Percentiles rank a stretch among this genome's conserved stretches.
phyloP scores from a whole-genome alignment of 2,329 filamentous ascomycete genomes.

The Aulographum hederae region DNA sequence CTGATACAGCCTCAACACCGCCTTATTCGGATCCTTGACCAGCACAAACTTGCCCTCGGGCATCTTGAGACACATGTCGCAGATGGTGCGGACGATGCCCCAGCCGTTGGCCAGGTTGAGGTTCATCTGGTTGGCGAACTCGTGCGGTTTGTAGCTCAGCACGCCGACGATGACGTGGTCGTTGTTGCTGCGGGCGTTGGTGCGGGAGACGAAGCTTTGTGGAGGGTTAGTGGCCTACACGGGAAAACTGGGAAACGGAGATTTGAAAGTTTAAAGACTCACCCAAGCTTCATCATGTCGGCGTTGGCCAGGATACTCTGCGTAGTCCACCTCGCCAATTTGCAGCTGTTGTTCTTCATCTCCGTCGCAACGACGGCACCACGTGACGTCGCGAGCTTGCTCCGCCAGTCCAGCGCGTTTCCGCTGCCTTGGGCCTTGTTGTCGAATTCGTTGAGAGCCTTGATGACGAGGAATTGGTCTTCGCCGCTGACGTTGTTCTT shows the following conservation, averaged over 20 bases:
- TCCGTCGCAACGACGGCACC: constrained; percentile 96
- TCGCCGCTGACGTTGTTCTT: constrained; percentile 89
- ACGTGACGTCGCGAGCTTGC: constrained; percentile 82
- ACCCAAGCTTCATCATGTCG: constrained; percentile 98
- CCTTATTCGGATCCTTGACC: constrained; percentile 89
- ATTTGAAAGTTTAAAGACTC: constrained; percentile 19
- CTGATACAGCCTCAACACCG: constrained; percentile 80
- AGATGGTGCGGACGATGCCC: constrained; percentile 96
- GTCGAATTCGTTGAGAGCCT: constrained; percentile 98
- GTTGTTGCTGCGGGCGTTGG: constrained; percentile 80
- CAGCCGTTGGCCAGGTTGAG: constrained; percentile 91
- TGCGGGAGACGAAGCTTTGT: constrained; percentile 75
- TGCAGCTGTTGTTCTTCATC: constrained; percentile 99
- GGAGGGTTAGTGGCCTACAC: constrained; percentile 11
- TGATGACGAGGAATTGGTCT: constrained; percentile 79
- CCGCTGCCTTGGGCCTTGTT: constrained; percentile 92
- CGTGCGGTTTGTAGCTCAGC: constrained; percentile 90
- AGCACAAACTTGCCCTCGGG: constrained; percentile 66
- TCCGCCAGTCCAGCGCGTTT: constrained; percentile 90
- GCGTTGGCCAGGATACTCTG: constrained; percentile 93
- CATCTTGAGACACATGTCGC: constrained; percentile 74
- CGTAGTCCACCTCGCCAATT: constrained; percentile 92
- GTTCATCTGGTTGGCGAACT: constrained; percentile 97
- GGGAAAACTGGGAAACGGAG: constrained; percentile 6
- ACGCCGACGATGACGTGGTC: constrained; percentile 93